A percentile compares a stretch with the other conserved stretches of the same genome.
These are phyloP conservation scores for Podila clonocystis DNA, from an alignment of 192 early-diverging fungal genomes.

Conservation along the genomic window DNA sequence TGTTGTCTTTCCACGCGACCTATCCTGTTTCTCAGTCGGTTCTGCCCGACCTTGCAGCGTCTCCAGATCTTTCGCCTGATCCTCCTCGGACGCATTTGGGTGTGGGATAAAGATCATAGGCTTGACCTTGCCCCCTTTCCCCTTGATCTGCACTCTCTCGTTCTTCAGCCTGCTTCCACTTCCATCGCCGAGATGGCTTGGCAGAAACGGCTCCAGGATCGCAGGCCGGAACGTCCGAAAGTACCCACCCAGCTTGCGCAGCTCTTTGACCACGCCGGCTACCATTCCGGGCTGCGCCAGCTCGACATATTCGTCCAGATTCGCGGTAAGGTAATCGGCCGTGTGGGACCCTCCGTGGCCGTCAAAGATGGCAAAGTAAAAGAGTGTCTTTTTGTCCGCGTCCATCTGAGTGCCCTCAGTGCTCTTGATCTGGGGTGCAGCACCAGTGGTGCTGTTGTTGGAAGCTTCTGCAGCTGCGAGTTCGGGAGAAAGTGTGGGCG, in stretches of 20 bases:
- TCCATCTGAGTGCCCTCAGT: slow-evolving; percentile 32
- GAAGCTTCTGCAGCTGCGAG: slow-evolving; percentile 7
- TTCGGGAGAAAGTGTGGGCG: slow-evolving; percentile 18
- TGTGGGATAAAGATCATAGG: slow-evolving; percentile 51
- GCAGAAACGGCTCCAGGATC: slow-evolving; percentile 38
- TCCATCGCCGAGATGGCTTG: slow-evolving; percentile 15
- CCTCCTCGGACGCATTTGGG: slow-evolving; percentile 42
- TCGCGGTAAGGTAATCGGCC: slow-evolving; percentile 56
- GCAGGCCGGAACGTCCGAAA: slow-evolving; percentile 56
- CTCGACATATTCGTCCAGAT: slow-evolving; percentile 64
- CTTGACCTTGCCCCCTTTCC: slow-evolving; percentile 34
- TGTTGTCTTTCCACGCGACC: background rate
- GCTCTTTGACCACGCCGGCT: slow-evolving; percentile 37
- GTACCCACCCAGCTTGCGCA: slow-evolving; percentile 57
- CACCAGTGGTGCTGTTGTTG: slow-evolving; percentile 12
- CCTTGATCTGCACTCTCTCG: slow-evolving; percentile 29
- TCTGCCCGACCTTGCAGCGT: slow-evolving; percentile 15
- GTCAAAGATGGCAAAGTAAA: slow-evolving; percentile 70
- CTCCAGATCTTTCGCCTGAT: slow-evolving; percentile 25
- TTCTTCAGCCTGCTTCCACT: slow-evolving; percentile 1
- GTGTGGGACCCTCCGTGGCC: slow-evolving; percentile 60
- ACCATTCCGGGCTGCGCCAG: slow-evolving; percentile 46
- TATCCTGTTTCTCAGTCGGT: background rate
- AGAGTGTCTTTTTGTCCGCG: slow-evolving; percentile 34
- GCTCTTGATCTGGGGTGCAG: background rate